Base-by-base conservation (phyloP, 2,329 filamentous ascomycete genomes). In the Aspergillus sp. region DNA sequence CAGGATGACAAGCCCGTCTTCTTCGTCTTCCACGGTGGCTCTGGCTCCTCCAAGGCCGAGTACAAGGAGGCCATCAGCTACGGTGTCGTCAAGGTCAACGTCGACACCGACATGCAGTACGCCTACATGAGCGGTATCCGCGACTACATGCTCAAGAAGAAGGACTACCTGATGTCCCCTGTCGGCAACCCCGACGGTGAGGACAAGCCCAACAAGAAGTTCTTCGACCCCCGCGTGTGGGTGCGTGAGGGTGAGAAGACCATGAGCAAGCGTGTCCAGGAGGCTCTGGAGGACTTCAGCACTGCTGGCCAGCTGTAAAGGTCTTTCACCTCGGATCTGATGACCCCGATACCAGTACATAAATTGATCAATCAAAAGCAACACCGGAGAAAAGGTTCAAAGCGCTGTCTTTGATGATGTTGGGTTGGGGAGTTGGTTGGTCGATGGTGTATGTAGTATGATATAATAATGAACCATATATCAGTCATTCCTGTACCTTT, bases 161-260 rank as follows among this genome's bases (percentile, higher is more conserved):
- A 95, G 80, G 93, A 96, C 67, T 99, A 97, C 82, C 79, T 99
- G 65, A 78, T 83, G 79, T 85, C 82, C 55, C 83, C 90, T 69
- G 88, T 99, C 64, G 94, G 94, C 68, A 99, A 97, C 84, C 93
- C 93, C 61, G 92, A 97, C 47, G 92, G 93, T 56, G 86, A 85
- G 17, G 90, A 96, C 80, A 97, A 97, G 88, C 93, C 94, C 71
- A 99, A 99, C 86, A 99, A 99, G 89, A 97, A 96, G 80, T 87
- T 80, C 80, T 91, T 89, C 66, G 86, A 88, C 79, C 90, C 91
- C 65, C 87, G 91, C 77, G 90, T 96, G 71, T 96, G 92, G 93
- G 90, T 96, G 58, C 88, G 92, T 55, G 74, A 77, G 81, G 94
- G 93, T 69, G 94, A 99, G 85, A 95, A 96, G 86, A 91, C 88